phyloP scores from a whole-genome alignment of 23 red algal genomes.

The Gracilaria gracilis region DNA sequence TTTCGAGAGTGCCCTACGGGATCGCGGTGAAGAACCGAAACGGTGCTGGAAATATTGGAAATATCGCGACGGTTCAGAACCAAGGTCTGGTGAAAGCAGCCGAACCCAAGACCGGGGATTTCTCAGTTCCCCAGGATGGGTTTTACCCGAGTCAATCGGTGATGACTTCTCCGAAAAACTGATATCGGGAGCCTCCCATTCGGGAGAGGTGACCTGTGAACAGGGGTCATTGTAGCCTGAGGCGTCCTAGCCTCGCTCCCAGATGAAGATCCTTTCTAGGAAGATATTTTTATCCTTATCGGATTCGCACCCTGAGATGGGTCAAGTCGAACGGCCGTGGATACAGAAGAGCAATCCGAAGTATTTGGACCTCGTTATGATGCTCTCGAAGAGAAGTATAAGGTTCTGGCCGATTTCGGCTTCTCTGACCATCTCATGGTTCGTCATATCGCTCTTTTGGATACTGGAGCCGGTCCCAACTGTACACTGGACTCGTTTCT shows the following conservation, averaged over 20 bases:
- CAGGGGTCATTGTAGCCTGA: background rate
- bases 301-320: background rate
- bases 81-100: no score
- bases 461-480: constrained; percentile 36
- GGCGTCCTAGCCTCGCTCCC: constrained; percentile 1
- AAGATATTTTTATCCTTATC: background rate
- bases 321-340: background rate
- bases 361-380: background rate
- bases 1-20: no score
- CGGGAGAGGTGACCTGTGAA: background rate
- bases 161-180: background rate
- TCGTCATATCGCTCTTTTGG: background rate
- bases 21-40: no score
- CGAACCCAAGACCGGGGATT: no score
- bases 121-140: no score
- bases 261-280: constrained; percentile 2
- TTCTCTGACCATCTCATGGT: background rate
- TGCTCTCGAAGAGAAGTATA: constrained; percentile 6
- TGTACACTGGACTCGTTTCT: background rate
- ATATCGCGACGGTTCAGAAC: no score
- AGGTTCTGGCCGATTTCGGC: constrained; percentile 21
- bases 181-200: background rate
- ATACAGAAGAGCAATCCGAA: background rate
- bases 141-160: no score
- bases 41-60: no score